These are phyloP conservation scores for Fallopia convolvulus DNA, from an alignment of 148 eudicot genomes.

Conservation along the genomic window DNA sequence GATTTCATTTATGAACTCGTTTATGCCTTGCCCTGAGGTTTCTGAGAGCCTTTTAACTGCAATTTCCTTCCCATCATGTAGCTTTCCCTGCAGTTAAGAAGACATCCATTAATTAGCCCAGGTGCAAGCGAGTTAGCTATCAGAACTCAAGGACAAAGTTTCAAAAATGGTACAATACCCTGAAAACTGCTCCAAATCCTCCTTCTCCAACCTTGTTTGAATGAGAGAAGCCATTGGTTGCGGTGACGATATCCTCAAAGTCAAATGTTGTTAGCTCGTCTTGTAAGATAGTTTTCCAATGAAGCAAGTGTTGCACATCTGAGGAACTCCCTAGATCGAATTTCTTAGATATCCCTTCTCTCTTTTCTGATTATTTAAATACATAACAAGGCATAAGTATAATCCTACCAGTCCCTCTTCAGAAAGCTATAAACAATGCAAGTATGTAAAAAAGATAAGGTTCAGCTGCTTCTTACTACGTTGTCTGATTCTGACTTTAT, in stretches of 20 bases:
- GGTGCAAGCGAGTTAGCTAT: too few species aligned
- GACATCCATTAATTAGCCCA: neutral
- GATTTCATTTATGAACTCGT: constrained; percentile 40
- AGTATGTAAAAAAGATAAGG: neutral
- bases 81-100: constrained; percentile 26
- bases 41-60: constrained; percentile 50
- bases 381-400: neutral
- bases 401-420: too few species aligned
- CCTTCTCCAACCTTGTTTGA: constrained; percentile 32
- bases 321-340: neutral
- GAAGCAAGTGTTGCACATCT: neutral
- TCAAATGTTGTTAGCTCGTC: constrained; percentile 18
- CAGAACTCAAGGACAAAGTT: neutral
- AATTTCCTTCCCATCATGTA: constrained; percentile 26
- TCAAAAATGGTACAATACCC: constrained; percentile 12
- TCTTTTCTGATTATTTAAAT: constrained; percentile 9
- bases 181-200: constrained; percentile 38
- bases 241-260: constrained; percentile 16
- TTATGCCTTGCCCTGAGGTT: constrained; percentile 29
- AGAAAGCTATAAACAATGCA: neutral
- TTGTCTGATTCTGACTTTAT: neutral
- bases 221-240: constrained; percentile 24
- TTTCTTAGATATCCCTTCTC: neutral
- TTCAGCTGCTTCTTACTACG: neutral
- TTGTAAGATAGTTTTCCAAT: neutral